Percentiles rank a stretch among this genome's conserved stretches.
Conservation (phyloP, 2,329 filamentous ascomycete genomes). For the Cladobotryum protrusum region DNA sequence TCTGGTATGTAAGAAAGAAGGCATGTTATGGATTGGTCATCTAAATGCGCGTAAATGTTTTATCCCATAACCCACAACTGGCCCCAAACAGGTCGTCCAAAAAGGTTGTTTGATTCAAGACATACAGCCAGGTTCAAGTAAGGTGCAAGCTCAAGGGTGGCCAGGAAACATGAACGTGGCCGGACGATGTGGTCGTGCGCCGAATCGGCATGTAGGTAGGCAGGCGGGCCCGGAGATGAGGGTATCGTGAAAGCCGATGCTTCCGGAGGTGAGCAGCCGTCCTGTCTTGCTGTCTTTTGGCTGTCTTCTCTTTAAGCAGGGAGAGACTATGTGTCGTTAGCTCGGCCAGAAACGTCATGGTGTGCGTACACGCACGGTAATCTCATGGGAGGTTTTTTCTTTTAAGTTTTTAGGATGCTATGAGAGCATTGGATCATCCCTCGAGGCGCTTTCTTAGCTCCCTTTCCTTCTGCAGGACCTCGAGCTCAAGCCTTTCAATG, state of each 20-base stretch:
- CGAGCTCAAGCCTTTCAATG: constrained; percentile 77
- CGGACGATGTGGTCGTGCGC: neutral
- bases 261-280: constrained; percentile 3
- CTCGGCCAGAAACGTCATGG: neutral
- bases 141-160: neutral
- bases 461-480: constrained; percentile 69
- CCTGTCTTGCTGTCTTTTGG: neutral
- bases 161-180: neutral
- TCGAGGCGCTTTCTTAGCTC: constrained; percentile 50
- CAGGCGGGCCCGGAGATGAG: constrained; percentile 3
- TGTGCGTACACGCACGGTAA: neutral
- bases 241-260: constrained; percentile 12
- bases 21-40: constrained; percentile 4
- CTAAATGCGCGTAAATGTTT: neutral
- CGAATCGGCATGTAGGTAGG: constrained; percentile 6
- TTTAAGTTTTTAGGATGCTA: neutral
- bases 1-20: constrained; percentile 3
- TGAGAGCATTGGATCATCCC: constrained; percentile 17
- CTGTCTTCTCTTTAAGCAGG: neutral
- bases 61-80: neutral
- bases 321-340: neutral
- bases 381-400: neutral
- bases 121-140: neutral
- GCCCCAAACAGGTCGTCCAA: too few relatives aligned
- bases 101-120: too few relatives aligned